phyloP scores from a whole-genome alignment of 164 flowering plant species.

The Taxillus chinensis region DNA sequence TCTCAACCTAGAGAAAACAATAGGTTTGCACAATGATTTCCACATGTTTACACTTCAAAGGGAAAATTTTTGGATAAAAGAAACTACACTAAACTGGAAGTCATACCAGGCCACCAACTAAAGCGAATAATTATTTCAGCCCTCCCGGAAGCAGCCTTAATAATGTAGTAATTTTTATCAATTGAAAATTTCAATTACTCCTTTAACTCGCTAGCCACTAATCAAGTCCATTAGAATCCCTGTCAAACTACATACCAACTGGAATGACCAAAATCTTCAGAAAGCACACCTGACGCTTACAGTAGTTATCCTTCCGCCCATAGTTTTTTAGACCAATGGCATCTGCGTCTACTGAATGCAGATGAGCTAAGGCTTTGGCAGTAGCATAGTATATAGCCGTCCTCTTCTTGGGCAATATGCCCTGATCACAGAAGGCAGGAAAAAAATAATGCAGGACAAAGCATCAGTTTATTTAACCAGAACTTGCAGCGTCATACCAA shows the following conservation, averaged over 20 bases:
- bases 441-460: not conserved
- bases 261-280: not conserved
- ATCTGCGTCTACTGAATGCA: constrained; percentile 71
- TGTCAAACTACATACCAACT: no score
- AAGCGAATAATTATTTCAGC: no score
- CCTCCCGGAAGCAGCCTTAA: no score
- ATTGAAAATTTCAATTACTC: no score
- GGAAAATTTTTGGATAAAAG: no score
- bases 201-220: no score
- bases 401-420: constrained; percentile 50
- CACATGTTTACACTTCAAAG: not conserved
- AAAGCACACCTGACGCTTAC: constrained; percentile 68
- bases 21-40: not conserved
- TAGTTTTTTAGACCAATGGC: constrained; percentile 62
- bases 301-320: constrained; percentile 69
- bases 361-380: constrained; percentile 61
- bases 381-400: constrained; percentile 52
- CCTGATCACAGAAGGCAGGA: constrained; percentile 28
- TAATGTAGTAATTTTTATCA: no score
- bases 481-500: no score
- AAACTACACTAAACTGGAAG: no score
- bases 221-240: no score
- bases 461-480: not conserved
- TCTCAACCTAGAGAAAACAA: constrained; percentile 53
- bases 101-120: no score